These are phyloP conservation scores for Irpex sp. DNA, from an alignment of 1,284 basidiomycete species.

Conservation along the genomic window DNA sequence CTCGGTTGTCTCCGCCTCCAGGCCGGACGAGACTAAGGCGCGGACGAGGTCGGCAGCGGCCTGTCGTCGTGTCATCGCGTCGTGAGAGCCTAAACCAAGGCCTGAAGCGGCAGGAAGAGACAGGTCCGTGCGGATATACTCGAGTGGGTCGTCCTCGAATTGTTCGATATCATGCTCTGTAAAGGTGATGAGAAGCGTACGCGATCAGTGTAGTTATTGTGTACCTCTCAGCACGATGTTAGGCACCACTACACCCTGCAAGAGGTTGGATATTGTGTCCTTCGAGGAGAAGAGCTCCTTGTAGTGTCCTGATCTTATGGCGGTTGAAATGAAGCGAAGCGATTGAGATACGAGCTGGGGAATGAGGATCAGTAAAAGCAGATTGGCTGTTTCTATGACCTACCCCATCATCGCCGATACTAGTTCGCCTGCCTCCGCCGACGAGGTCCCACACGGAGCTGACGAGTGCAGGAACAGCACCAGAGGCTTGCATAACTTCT, in stretches of 20 bases:
- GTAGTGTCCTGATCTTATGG: slow-evolving; percentile 85
- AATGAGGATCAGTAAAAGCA: background rate
- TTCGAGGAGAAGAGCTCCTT: slow-evolving; percentile 65
- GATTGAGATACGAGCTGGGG: slow-evolving; percentile 87
- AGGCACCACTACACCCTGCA: slow-evolving; percentile 90
- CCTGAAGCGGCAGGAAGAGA: slow-evolving; percentile 52
- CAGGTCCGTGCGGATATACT: slow-evolving; percentile 91
- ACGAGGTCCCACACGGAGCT: slow-evolving; percentile 91
- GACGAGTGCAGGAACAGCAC: slow-evolving; percentile 80
- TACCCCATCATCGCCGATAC: slow-evolving; percentile 79
- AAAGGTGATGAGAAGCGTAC: background rate
- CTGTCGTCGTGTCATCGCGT: slow-evolving; percentile 80
- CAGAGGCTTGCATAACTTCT: slow-evolving; percentile 72
- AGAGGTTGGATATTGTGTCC: slow-evolving; percentile 80
- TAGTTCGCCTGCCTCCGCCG: slow-evolving; percentile 66
- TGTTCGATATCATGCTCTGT: slow-evolving; percentile 87
- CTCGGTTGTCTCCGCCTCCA: slow-evolving; percentile 80
- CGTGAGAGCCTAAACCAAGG: slow-evolving; percentile 32
- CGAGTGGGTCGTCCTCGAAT: slow-evolving; percentile 96
- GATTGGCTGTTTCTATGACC: slow-evolving; percentile 21
- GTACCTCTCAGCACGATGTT: slow-evolving; percentile 80
- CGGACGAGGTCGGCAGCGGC: slow-evolving; percentile 92
- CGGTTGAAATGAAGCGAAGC: slow-evolving; percentile 88
- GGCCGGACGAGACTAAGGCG: slow-evolving; percentile 76
- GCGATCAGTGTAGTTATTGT: slow-evolving; percentile 12